Conservation (phyloP, 2,329 filamentous ascomycete genomes). For the Apiospora arundinis region DNA sequence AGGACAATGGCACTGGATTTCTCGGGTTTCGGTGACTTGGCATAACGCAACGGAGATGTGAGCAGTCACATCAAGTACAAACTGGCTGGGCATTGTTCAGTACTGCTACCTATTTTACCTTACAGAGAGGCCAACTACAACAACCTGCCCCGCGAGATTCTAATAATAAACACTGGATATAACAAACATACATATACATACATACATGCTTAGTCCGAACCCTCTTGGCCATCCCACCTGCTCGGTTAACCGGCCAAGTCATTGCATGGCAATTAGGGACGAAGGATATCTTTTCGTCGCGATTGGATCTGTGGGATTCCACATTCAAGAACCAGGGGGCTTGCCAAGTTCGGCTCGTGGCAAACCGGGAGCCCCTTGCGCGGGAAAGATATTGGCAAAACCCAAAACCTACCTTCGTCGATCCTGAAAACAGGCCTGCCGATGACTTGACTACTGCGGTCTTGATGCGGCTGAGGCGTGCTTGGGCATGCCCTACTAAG, state of each 20-base stretch:
- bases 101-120: no score
- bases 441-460: no score
- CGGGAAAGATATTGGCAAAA: background rate
- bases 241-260: background rate
- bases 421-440: background rate
- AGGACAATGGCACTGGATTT: no score
- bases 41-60: no score
- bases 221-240: background rate
- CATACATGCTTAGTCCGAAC: background rate
- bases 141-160: background rate
- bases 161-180: no score
- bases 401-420: background rate
- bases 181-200: no score
- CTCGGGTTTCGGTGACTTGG: no score
- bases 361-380: background rate
- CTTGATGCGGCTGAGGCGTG: no score
- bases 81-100: no score
- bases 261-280: background rate
- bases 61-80: no score
- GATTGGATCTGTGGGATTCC: background rate
- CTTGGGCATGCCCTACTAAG: background rate
- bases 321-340: background rate
- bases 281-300: background rate
- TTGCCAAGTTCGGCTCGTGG: background rate
- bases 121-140: background rate